Conservation (phyloP, 2,329 filamentous ascomycete genomes). For the Corynespora cassiicola region DNA sequence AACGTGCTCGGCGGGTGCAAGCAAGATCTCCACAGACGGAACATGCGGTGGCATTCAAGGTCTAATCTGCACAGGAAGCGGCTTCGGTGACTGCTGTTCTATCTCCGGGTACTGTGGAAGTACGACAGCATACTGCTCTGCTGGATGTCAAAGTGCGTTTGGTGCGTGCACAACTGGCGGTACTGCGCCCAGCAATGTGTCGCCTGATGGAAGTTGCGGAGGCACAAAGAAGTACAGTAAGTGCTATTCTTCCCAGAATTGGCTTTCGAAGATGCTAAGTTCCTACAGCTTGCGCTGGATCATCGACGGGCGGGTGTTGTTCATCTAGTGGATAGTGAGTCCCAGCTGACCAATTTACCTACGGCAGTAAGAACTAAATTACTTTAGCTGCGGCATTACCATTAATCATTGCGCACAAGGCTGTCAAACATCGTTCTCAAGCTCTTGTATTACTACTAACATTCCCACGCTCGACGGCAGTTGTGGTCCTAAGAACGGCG, state of each 20-base stretch:
- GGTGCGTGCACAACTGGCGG: constrained; percentile 12
- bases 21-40: constrained; percentile 13
- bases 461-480: constrained; percentile 12
- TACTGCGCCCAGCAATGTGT: constrained; percentile 5
- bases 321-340: constrained; percentile 8
- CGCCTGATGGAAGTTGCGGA: constrained; percentile 13
- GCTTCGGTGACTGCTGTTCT: constrained; percentile 21
- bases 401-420: constrained; percentile 18
- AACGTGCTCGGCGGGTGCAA: constrained; percentile 7
- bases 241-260: background rate
- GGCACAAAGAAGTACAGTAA: constrained; percentile 8
- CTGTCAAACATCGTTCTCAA: constrained; percentile 20
- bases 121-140: constrained; percentile 14
- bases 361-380: background rate
- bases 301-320: constrained; percentile 6
- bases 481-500: constrained; percentile 13
- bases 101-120: constrained; percentile 17
- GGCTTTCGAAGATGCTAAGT: constrained; percentile 1
- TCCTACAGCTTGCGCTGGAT: constrained; percentile 4
- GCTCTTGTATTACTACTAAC: constrained; percentile 14
- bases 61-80: constrained; percentile 15
- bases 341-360: background rate
- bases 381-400: constrained; percentile 10
- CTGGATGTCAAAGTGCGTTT: constrained; percentile 18
- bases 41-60: constrained; percentile 16